Conservation (phyloP, 306 rosid genomes). For the Dryas octopetala region DNA sequence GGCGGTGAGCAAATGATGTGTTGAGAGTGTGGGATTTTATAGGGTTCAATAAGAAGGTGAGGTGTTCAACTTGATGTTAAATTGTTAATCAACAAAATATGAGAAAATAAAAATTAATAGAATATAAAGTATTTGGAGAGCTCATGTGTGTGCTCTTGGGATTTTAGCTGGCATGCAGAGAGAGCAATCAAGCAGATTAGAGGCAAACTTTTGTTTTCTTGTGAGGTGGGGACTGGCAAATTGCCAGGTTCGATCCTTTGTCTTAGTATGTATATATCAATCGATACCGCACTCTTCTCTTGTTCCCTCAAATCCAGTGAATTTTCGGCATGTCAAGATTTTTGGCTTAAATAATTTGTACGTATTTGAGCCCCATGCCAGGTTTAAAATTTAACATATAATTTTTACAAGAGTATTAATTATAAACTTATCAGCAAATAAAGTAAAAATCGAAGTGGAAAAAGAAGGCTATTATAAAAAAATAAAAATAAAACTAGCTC, state of each 20-base stretch:
- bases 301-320: too few relatives aligned
- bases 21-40: slow-evolving; percentile 32
- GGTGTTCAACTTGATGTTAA: slow-evolving; percentile 5
- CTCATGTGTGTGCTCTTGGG: slow-evolving; percentile 40
- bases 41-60: slow-evolving; percentile 23
- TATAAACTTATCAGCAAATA: too few relatives aligned
- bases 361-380: too few relatives aligned
- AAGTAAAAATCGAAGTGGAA: too few relatives aligned
- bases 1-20: slow-evolving; percentile 11
- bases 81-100: neutral
- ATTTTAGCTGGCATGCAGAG: slow-evolving; percentile 48
- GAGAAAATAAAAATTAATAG: neutral
- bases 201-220: slow-evolving; percentile 34
- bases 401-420: too few relatives aligned
- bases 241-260: slow-evolving; percentile 19
- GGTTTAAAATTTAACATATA: too few relatives aligned
- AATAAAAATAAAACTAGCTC: too few relatives aligned
- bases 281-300: too few relatives aligned
- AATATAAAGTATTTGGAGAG: neutral
- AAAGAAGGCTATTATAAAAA: too few relatives aligned
- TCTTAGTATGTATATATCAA: neutral
- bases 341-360: too few relatives aligned
- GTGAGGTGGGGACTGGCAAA: slow-evolving; percentile 24
- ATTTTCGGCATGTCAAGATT: too few relatives aligned
- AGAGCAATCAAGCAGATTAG: neutral